Base-by-base conservation (phyloP, 73 alveolate genomes). In the Strombidium stylifer region DNA sequence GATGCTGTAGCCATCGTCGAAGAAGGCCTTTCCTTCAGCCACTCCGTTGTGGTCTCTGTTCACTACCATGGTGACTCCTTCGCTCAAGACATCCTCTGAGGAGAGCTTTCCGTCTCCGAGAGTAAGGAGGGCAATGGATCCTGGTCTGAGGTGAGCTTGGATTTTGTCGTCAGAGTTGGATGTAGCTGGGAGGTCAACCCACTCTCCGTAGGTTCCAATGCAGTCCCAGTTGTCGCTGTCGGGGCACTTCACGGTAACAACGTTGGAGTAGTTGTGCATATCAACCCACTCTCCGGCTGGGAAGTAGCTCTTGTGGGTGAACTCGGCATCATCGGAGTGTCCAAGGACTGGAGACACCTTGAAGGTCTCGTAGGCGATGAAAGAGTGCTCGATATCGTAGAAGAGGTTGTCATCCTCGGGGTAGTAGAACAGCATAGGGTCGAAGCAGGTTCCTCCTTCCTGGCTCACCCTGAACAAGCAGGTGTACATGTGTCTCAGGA, bases 371-470 rank as follows among this genome's bases (percentile, higher is more conserved):
- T 76, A 84, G 11, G 69, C 46, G 67, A 79, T 47, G 69, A 79
- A 79, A 12, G 81, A 30, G 50, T 55, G 47, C 28, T 57, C 70
- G 16, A 44, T 15, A n/a, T 53, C 75, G 15, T 32, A 28, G 41
- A 42, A 59, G 20, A 37, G 54, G 12, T 26, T 52, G 12, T 16
- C 73, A 32, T 92, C 98, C 1, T 62, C 59, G 10, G 95, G 95
- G 81, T 80, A 92, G 57, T 92, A 95, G 65, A 76, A 92, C 87
- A 92, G 69, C 39, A 86, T 55, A 2, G 98, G 98, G 34, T 89
- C 85, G 58, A 89, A 69, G 69, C 92, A 77, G 23, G 95, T 49
- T 6, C 94, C 97, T 10, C 87, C 90, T 24, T 85, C 72, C 16
- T 54, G 16, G 54, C 85, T 53, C 20, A 70, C 84, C 69, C 64